Conservation (phyloP, 805 yeast species). For the Hanseniaspora guilliermondii region DNA sequence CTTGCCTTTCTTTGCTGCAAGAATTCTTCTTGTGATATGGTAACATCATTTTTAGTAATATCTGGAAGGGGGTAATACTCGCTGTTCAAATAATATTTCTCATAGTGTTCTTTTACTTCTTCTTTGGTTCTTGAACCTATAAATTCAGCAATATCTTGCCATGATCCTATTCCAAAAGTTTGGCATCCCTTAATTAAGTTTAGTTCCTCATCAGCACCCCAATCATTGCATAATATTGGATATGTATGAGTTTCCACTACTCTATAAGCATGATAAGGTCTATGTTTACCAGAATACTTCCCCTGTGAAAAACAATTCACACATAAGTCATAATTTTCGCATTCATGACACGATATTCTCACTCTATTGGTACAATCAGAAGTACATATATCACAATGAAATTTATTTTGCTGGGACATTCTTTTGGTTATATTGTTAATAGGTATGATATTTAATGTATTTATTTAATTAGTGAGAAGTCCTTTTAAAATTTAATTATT, state of each 20-base stretch:
- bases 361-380: conserved; percentile 89
- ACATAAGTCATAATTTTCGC: conserved; percentile 91
- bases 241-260: conserved; percentile 90
- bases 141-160: conserved; percentile 97
- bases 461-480: no score
- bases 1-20: conserved; percentile 54
- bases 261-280: conserved; percentile 86
- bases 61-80: conserved; percentile 80
- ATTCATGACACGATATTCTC: conserved; percentile 80
- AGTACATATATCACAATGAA: conserved; percentile 93
- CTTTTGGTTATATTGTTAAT: not conserved
- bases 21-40: conserved; percentile 54
- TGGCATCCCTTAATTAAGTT: conserved; percentile 83
- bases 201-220: conserved; percentile 99
- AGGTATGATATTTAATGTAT: not conserved
- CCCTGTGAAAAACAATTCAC: conserved; percentile 94
- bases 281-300: conserved; percentile 63
- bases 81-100: conserved; percentile 54
- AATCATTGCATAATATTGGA: conserved; percentile 76
- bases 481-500: no score
- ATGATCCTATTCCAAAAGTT: conserved; percentile 82
- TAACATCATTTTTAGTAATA: conserved; percentile 42
- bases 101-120: conserved; percentile 80
- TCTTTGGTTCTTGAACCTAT: conserved; percentile 86
- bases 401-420: conserved; percentile 33